Percentiles rank a stretch among this genome's conserved stretches.
These are phyloP conservation scores for Serendipita vermifera DNA, from an alignment of 768 basidiomycete species.

Conservation along the genomic window DNA sequence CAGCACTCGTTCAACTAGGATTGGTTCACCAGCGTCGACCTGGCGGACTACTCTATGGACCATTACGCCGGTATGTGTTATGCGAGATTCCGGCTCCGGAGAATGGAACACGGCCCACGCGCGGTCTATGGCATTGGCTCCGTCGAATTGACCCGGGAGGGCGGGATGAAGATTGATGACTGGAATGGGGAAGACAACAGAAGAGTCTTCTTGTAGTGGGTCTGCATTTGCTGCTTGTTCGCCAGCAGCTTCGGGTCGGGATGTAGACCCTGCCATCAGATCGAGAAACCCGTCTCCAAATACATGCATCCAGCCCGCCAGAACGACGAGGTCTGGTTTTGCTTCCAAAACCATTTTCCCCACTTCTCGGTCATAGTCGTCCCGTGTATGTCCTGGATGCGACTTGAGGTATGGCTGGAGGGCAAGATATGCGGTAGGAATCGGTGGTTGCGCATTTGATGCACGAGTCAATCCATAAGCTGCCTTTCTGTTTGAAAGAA, in stretches of 20 bases:
- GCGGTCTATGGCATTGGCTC: slow-evolving; percentile 78
- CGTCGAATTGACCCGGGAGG: slow-evolving; percentile 90
- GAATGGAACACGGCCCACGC: too few relatives aligned
- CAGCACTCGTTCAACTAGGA: slow-evolving; percentile 67
- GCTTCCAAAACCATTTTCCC: slow-evolving; percentile 50
- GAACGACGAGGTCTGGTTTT: slow-evolving; percentile 71
- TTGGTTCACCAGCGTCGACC: slow-evolving; percentile 83
- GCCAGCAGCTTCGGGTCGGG: neutral
- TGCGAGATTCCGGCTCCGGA: too few relatives aligned
- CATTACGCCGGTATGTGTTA: slow-evolving; percentile 59
- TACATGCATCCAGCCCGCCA: slow-evolving; percentile 99
- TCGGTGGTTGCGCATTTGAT: slow-evolving; percentile 49
- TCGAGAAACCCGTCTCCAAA: slow-evolving; percentile 71
- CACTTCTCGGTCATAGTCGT: slow-evolving; percentile 76
- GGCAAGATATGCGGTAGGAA: slow-evolving; percentile 69
- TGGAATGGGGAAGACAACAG: slow-evolving; percentile 36
- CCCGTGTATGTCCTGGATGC: slow-evolving; percentile 56
- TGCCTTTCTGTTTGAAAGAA: slow-evolving; percentile 83
- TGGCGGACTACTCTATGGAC: slow-evolving; percentile 87
- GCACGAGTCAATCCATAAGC: slow-evolving; percentile 87
- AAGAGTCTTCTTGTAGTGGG: neutral
- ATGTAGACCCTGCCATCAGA: slow-evolving; percentile 33
- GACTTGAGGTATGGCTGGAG: slow-evolving; percentile 73
- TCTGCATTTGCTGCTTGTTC: slow-evolving; percentile 13
- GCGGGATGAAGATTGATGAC: slow-evolving; percentile 98